These are phyloP conservation scores for Chalaropsis thielavioides DNA, from an alignment of 2,329 filamentous ascomycete genomes.

Conservation along the genomic window DNA sequence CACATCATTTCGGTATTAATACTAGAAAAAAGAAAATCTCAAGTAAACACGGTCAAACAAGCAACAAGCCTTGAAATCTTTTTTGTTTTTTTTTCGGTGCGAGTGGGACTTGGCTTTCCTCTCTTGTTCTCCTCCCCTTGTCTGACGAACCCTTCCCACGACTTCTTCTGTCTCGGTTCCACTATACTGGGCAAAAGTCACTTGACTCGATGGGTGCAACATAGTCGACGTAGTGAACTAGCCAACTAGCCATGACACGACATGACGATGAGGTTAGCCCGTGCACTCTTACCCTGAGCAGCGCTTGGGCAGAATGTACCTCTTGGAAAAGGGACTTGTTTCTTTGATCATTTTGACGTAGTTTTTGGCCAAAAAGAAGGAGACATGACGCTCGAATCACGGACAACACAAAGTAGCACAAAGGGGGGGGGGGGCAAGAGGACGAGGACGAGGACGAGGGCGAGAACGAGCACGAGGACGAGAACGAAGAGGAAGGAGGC, in stretches of 20 bases:
- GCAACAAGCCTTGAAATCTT: too few relatives aligned
- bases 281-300: not conserved
- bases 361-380: not conserved
- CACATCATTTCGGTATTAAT: too few relatives aligned
- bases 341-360: not conserved
- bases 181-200: slow-evolving; percentile 1
- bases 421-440: not conserved
- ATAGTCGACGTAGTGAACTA: not conserved
- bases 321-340: not conserved
- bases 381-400: not conserved
- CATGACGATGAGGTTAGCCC: not conserved
- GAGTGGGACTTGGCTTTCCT: not conserved
- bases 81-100: not conserved
- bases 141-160: not conserved
- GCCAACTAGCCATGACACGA: not conserved
- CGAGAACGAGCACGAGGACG: not conserved
- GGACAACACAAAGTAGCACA: not conserved
- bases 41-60: not conserved
- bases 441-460: too few relatives aligned
- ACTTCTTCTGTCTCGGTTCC: not conserved
- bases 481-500: too few relatives aligned
- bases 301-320: not conserved
- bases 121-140: not conserved
- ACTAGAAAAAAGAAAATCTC: not conserved
- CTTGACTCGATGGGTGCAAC: slow-evolving; percentile 5